These are phyloP conservation scores for Vicia villosa DNA, from an alignment of 306 rosid species.

Conservation along the genomic window DNA sequence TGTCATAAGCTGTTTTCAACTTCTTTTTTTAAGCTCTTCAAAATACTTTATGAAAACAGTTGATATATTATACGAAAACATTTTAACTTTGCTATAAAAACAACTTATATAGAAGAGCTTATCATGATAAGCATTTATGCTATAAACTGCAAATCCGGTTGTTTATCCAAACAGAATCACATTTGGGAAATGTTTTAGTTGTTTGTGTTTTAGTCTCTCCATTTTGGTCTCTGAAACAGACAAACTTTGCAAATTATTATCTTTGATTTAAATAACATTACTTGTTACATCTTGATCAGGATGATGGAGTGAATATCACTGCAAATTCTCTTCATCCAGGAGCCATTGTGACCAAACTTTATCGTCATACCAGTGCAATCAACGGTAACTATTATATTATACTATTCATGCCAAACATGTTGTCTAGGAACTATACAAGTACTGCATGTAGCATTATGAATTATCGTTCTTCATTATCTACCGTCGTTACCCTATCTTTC, in stretches of 20 bases:
- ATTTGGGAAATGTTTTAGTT: not conserved
- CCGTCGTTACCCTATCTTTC: not conserved
- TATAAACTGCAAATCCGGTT: too few species aligned
- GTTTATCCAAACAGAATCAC: too few species aligned
- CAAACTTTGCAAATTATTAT: slow-evolving; percentile 5
- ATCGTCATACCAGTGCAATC: slow-evolving; percentile 46
- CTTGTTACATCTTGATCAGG: slow-evolving; percentile 59
- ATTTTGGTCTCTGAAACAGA: not conserved
- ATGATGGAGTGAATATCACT: slow-evolving; percentile 60
- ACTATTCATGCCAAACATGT: not conserved
- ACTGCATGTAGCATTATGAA: slow-evolving; percentile 8
- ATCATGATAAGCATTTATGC: too few species aligned
- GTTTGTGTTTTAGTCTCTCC: not conserved
- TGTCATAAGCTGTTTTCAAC: too few species aligned
- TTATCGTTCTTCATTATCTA: slow-evolving; percentile 5
- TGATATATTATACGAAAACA: too few species aligned
- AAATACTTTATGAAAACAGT: too few species aligned
- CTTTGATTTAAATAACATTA: slow-evolving; percentile 20
- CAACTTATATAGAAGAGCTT: too few species aligned
- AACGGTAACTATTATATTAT: slow-evolving; percentile 43
- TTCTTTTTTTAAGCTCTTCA: too few species aligned
- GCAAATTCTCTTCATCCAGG: slow-evolving; percentile 97
- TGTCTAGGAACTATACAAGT: not conserved
- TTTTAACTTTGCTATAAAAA: too few species aligned
- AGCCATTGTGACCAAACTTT: slow-evolving; percentile 63